Conservation (phyloP, 805 yeast species). For the Myxozyma udenii region DNA sequence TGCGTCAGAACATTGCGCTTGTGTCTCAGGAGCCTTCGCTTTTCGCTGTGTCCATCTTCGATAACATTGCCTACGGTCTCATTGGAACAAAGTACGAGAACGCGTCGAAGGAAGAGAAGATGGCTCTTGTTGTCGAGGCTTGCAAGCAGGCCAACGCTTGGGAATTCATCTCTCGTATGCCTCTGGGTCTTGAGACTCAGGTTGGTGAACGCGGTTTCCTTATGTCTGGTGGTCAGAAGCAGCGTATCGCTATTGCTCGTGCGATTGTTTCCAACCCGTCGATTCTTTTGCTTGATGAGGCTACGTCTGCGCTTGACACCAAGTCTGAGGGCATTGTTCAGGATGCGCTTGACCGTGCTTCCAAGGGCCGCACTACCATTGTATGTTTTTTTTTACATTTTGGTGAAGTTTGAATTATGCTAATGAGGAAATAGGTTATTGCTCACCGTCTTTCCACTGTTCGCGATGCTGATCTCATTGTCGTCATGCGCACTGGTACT, state of each 20-base stretch:
- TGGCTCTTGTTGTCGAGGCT: conserved; percentile 44
- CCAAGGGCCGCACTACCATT: conserved; percentile 51
- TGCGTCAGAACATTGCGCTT: conserved; percentile 53
- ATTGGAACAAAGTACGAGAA: conserved; percentile 35
- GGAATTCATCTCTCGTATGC: conserved; percentile 50
- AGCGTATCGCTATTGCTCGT: conserved; percentile 61
- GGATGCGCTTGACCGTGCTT: conserved; percentile 45
- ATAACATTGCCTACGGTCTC: conserved; percentile 77
- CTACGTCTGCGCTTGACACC: conserved; percentile 66
- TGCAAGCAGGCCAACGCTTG: conserved; percentile 53
- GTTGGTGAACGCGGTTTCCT: conserved; percentile 59
- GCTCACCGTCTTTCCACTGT: conserved; percentile 90
- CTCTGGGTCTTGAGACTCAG: conserved; percentile 50
- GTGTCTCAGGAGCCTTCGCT: conserved; percentile 59
- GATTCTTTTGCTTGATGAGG: conserved; percentile 59
- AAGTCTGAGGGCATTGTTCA: conserved; percentile 59
- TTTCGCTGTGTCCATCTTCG: conserved; percentile 76
- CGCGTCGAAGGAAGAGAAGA: conserved; percentile 41
- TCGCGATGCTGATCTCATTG: conserved; percentile 56
- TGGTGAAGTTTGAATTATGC: no score
- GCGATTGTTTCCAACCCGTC: conserved; percentile 55
- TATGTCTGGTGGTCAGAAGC: conserved; percentile 67
- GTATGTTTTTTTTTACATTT: conserved; percentile 35
- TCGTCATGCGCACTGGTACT: conserved; percentile 51
- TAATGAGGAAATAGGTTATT: conserved; percentile 65